phyloP scores from a whole-genome alignment of 2,329 filamentous ascomycete genomes.

The Pestalotiopsis sp. region DNA sequence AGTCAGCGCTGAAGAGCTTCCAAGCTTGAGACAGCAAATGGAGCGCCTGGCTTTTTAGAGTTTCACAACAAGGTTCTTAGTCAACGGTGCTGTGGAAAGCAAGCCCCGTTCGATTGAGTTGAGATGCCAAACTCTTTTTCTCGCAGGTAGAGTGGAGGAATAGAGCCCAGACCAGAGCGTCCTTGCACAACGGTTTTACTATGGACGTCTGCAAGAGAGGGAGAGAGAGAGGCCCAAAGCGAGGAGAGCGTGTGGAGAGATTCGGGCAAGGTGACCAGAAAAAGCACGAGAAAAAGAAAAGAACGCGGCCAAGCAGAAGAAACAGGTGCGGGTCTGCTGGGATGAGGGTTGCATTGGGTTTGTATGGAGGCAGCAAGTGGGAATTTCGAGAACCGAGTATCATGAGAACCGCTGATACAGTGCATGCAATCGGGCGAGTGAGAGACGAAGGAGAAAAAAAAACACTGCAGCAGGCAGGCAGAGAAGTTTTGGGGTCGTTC shows the following conservation, averaged over 20 bases:
- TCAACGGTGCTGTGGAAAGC: conserved; percentile 6
- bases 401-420: not conserved
- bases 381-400: not conserved
- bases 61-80: conserved; percentile 11
- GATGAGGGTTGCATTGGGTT: conserved; percentile 5
- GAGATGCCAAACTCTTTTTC: not conserved
- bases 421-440: not conserved
- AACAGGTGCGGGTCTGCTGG: conserved; percentile 10
- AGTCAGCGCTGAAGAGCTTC: conserved; percentile 26
- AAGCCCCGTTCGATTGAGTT: conserved; percentile 2
- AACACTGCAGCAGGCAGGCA: not conserved
- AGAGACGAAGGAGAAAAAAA: not conserved
- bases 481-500: not conserved
- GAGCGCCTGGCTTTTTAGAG: conserved; percentile 20
- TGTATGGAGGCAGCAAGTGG: not conserved
- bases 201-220: not conserved
- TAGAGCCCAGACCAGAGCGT: not conserved
- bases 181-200: not conserved
- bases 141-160: not conserved
- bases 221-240: not conserved
- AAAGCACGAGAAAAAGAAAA: not conserved
- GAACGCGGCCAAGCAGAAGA: not conserved
- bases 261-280: not conserved
- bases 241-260: not conserved
- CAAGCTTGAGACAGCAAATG: not conserved